These are phyloP conservation scores for Alternaria arbusti DNA, from an alignment of 2,329 filamentous ascomycete genomes.

Conservation along the genomic window DNA sequence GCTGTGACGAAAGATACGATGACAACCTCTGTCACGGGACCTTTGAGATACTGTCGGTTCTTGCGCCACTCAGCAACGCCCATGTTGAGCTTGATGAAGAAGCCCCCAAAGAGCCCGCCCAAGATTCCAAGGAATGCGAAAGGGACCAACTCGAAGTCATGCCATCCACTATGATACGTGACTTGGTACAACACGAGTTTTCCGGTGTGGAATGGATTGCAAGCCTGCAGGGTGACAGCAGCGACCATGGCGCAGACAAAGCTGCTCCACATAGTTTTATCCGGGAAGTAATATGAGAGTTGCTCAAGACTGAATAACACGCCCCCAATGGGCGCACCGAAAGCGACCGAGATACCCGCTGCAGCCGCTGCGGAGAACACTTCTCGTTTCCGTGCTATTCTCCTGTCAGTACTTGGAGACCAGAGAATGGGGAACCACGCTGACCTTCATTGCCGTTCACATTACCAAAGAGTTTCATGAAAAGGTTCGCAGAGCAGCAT, in stretches of 20 bases:
- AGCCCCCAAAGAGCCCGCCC: constrained; percentile 90
- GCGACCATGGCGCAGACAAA: constrained; percentile 99
- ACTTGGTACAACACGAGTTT: constrained; percentile 97
- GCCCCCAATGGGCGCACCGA: constrained; percentile 91
- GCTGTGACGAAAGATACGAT: constrained; percentile 82
- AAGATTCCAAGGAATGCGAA: constrained; percentile 86
- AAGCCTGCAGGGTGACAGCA: constrained; percentile 86
- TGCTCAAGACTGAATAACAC: constrained; percentile 96
- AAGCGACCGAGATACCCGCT: constrained; percentile 90
- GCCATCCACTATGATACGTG: constrained; percentile 89
- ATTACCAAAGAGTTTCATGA: constrained; percentile 84
- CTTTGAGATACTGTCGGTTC: constrained; percentile 67
- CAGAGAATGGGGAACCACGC: constrained; percentile 8
- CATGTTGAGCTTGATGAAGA: constrained; percentile 97
- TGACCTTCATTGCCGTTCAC: constrained; percentile 86
- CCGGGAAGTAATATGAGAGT: constrained; percentile 95
- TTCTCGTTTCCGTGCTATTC: constrained; percentile 84
- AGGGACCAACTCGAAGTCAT: constrained; percentile 90
- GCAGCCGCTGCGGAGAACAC: constrained; percentile 91
- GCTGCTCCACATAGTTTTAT: constrained; percentile 99
- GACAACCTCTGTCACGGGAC: constrained; percentile 79
- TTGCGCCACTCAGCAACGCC: constrained; percentile 81
- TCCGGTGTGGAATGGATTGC: constrained; percentile 93
- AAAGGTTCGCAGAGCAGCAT: constrained; percentile 92
- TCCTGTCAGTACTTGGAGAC: constrained; percentile 23